Conservation (phyloP, 176 grass and related monocot genomes). For the Carex scoparia region DNA sequence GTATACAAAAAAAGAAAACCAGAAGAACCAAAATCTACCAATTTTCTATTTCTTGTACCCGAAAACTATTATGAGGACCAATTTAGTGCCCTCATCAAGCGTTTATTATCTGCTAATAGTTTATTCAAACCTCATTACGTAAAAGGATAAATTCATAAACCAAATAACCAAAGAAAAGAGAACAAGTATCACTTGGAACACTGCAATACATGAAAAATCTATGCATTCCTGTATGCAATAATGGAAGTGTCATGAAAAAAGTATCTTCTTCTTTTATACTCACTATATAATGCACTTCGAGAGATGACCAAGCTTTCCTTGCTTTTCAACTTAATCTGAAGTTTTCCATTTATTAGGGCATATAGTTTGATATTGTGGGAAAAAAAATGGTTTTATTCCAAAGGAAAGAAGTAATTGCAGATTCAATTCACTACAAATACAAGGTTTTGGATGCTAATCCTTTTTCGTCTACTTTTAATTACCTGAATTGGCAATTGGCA, state of each 20-base stretch:
- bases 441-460: background rate
- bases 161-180: background rate
- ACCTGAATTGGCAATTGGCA: slow-evolving; percentile 75
- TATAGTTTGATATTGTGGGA: background rate
- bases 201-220: background rate
- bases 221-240: background rate
- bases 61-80: background rate
- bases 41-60: background rate
- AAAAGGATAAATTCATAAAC: background rate
- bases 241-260: background rate
- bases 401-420: background rate
- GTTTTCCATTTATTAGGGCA: background rate
- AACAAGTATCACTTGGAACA: background rate
- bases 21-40: background rate
- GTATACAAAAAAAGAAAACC: background rate
- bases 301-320: background rate
- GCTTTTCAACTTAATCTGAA: background rate
- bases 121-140: background rate
- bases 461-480: background rate
- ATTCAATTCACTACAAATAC: background rate
- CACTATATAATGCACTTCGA: background rate
- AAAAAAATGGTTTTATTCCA: background rate
- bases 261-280: background rate
- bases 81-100: background rate
- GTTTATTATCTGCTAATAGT: background rate